Base-by-base conservation (phyloP, 768 basidiomycete genomes). In the Calvatia gigantea region DNA sequence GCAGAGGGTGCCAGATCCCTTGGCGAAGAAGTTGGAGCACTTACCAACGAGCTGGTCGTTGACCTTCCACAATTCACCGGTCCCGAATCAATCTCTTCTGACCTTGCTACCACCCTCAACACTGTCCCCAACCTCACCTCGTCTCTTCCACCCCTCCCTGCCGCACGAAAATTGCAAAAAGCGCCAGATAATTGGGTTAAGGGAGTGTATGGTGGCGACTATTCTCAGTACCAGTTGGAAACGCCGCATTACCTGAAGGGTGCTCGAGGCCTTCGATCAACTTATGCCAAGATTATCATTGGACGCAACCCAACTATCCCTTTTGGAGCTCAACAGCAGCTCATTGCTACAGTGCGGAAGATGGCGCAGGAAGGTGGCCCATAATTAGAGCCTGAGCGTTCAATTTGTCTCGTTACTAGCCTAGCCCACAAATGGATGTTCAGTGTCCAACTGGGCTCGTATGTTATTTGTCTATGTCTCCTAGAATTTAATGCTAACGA, bases 81-180 rank as follows among this genome's bases (percentile, higher is more conserved):
- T 25, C 66, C 67, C 3, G 64, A 69, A 41, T 27, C 44, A 14
- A 50, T 62, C 32, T 60, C 67, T 11, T 58, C 59, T 37, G 59
- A 67, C 27, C 62, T 72, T 31, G 61, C 64, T 6, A 61, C 60
- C 15, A 14, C 67, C 2, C 67, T 73, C 47, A 54, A 57, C 25
- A 29, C 23, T 19, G 49, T 48, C 17, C 50, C 44, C 32, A 53
- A 25, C 14, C 44, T 43, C 27, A 45, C 57, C 17, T 47, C 44
- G 32, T 41, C 61, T 41, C 57, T 49, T 39, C 70, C 68, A 50
- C 56, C 39, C 9, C 14, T 38, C 27, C 32, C 29, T 11, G 3
- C 42, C 15, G 1, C 50, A 9, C 41, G 27, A 25, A 50, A 43
- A 33, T 19, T 47, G 19, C 45, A 23, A 33, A 45, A 41, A 29